Evolutionary conservation across 2,329 filamentous ascomycete genomes (phyloP).

Genomic region (Aspergillus texensis): DNA sequence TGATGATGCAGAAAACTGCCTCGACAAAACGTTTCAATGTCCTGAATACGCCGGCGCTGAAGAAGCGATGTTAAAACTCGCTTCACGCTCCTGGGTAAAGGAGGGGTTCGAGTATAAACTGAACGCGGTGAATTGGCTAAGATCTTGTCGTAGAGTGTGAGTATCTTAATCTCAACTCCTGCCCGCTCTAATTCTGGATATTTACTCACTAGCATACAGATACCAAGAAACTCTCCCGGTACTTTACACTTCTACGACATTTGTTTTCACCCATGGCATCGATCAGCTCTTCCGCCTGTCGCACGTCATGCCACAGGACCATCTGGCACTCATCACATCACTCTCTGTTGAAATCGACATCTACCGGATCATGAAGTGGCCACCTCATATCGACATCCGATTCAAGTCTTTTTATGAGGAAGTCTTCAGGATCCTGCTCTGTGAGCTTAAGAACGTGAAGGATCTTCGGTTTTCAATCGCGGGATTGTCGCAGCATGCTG

Average conservation of each 20-base stretch:
- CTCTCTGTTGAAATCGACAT: constrained; percentile 15
- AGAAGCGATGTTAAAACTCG: constrained; percentile 10
- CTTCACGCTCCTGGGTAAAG: constrained; percentile 10
- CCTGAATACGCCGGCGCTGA: constrained; percentile 14
- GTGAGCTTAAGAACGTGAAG: not conserved
- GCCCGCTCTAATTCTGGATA: no score
- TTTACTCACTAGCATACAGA: not conserved
- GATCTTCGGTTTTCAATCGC: constrained; percentile 10
- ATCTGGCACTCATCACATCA: constrained; percentile 6
- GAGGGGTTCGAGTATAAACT: constrained; percentile 14
- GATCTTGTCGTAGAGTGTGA: constrained; percentile 10
- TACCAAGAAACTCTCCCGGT: constrained; percentile 3
- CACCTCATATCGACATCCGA: not conserved
- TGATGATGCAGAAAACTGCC: constrained; percentile 11
- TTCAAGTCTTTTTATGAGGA: constrained; percentile 8
- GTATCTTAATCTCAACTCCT: not conserved
- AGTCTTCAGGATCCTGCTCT: constrained; percentile 5
- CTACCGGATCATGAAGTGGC: constrained; percentile 7
- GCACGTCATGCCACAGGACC: constrained; percentile 2
- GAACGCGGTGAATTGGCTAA: constrained; percentile 11
- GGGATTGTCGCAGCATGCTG: constrained; percentile 3
- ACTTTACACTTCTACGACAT: constrained; percentile 11
- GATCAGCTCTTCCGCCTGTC: constrained; percentile 15
- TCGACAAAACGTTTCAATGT: constrained; percentile 9
- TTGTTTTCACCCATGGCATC: constrained; percentile 16